These are phyloP conservation scores for Isabelozyma heimii DNA, from an alignment of 805 yeast species.

Conservation along the genomic window DNA sequence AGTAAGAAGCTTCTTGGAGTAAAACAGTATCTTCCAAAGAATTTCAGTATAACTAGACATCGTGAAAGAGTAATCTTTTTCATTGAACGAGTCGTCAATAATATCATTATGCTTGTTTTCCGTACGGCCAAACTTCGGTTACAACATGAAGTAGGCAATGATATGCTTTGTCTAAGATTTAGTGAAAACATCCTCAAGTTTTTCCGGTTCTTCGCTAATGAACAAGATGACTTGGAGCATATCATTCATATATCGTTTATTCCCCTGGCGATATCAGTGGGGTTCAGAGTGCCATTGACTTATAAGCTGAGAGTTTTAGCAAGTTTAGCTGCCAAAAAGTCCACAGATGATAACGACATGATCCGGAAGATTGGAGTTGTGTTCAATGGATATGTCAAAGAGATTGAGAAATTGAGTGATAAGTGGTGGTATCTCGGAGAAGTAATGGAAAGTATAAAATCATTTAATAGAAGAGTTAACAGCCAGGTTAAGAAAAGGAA, in stretches of 20 bases:
- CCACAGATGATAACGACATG: background rate
- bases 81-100: background rate
- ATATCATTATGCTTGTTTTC: background rate
- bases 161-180: background rate
- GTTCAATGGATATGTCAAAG: background rate
- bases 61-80: background rate
- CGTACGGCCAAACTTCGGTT: background rate
- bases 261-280: background rate
- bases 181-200: background rate
- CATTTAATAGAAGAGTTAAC: conserved; percentile 3
- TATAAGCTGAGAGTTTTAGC: background rate
- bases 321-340: background rate
- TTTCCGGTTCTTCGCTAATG: background rate
- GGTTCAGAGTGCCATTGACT: background rate
- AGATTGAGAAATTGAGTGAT: background rate
- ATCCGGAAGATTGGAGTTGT: background rate
- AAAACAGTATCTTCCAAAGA: background rate
- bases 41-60: background rate
- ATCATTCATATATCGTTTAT: conserved; percentile 1
- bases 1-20: background rate
- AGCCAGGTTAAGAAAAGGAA: background rate
- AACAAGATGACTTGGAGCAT: background rate
- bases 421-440: conserved; percentile 12
- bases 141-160: background rate
- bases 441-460: conserved; percentile 1